These are phyloP conservation scores for Sporothrix brunneoviolacea DNA, from an alignment of 2,329 filamentous ascomycete species.

Conservation along the genomic window DNA sequence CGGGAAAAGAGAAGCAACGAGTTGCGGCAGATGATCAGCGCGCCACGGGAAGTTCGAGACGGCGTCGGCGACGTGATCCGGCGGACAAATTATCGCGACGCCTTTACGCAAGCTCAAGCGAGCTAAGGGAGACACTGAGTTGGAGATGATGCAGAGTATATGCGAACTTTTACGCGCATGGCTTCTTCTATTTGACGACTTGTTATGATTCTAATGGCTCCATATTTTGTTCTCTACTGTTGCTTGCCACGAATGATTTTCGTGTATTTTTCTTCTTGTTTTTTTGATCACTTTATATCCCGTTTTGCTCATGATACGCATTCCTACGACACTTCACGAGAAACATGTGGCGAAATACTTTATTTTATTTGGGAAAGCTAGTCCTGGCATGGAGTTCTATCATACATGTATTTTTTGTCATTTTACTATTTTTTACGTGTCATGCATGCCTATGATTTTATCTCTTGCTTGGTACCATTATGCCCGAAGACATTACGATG, in stretches of 20 bases:
- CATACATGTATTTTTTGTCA: not conserved
- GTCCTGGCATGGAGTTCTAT: not conserved
- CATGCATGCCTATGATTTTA: too few relatives aligned
- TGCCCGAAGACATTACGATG: too few relatives aligned
- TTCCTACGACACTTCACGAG: slow-evolving; percentile 8
- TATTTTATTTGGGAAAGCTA: not conserved
- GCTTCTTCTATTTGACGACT: not conserved
- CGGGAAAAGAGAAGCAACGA: slow-evolving; percentile 53
- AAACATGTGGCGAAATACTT: not conserved
- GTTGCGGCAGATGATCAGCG: slow-evolving; percentile 54
- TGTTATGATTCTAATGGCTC: slow-evolving; percentile 6
- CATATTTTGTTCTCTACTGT: not conserved
- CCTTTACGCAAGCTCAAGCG: slow-evolving; percentile 20
- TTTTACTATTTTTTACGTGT: not conserved
- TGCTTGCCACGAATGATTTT: not conserved
- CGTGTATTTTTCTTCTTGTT: not conserved
- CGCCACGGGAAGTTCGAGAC: slow-evolving; percentile 51
- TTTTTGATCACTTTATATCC: not conserved
- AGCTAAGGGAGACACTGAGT: too few relatives aligned
- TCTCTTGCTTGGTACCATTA: too few relatives aligned
- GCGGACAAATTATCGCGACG: slow-evolving; percentile 33
- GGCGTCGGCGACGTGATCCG: slow-evolving; percentile 52
- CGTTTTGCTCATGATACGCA: not conserved
- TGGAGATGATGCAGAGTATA: not conserved
- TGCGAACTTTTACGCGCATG: not conserved